phyloP scores from a whole-genome alignment of 1,284 basidiomycete species.

The Puccinia polysora region DNA sequence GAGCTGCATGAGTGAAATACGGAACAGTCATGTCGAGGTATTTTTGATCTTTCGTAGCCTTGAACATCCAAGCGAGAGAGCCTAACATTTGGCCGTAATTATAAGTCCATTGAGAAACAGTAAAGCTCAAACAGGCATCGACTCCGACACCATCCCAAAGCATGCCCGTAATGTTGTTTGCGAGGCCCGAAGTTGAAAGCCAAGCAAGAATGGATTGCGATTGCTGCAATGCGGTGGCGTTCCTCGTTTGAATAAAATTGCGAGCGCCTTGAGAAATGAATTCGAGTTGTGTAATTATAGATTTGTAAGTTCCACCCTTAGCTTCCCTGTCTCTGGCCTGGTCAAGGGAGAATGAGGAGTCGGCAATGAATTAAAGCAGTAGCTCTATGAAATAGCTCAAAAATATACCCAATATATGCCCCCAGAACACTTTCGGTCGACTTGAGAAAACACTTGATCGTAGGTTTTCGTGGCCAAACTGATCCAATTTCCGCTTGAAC shows the following conservation, averaged over 20 bases:
- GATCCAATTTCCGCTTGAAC: slow-evolving; percentile 16
- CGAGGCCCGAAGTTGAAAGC: slow-evolving; percentile 25
- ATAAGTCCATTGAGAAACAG: slow-evolving; percentile 14
- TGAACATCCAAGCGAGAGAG: slow-evolving; percentile 28
- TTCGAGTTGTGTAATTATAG: slow-evolving; percentile 38
- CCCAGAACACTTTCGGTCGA: slow-evolving; percentile 27
- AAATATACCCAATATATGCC: slow-evolving; percentile 37
- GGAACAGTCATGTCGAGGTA: slow-evolving; percentile 30
- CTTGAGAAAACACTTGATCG: slow-evolving; percentile 6
- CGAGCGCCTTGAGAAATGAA: slow-evolving; percentile 37
- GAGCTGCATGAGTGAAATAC: slow-evolving; percentile 4
- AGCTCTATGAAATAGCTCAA: neutral
- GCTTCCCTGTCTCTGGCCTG: slow-evolving; percentile 23
- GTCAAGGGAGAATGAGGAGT: neutral
- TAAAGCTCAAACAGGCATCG: neutral
- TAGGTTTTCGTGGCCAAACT: slow-evolving; percentile 26
- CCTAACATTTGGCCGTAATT: slow-evolving; percentile 38
- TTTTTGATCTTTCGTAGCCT: slow-evolving; percentile 23
- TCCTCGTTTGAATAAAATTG: slow-evolving; percentile 25
- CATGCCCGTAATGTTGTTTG: slow-evolving; percentile 3
- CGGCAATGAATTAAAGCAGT: neutral
- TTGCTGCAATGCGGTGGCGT: slow-evolving; percentile 3
- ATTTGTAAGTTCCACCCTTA: slow-evolving; percentile 24
- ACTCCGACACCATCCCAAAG: slow-evolving; percentile 24
- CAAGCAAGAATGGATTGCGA: slow-evolving; percentile 12